A percentile compares a stretch with the other conserved stretches of the same genome.
Conservation (phyloP, 1,284 basidiomycete species). For the Ustilago sp. region DNA sequence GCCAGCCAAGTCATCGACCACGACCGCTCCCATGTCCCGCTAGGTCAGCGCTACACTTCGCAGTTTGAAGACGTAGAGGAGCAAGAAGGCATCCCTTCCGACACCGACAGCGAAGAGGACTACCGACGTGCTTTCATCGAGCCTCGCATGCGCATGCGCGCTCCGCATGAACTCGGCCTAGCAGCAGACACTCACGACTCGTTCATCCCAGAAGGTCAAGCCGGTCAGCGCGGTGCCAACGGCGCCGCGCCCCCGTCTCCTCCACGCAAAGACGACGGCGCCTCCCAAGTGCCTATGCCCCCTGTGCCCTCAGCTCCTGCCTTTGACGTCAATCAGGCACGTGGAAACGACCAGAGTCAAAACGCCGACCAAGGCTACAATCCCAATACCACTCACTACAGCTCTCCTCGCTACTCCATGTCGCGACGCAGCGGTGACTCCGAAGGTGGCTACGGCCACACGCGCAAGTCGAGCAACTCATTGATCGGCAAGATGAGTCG, state of each 20-base stretch:
- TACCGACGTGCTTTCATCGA: constrained; percentile 53
- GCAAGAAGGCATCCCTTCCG: constrained; percentile 48
- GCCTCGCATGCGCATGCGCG: constrained; percentile 46
- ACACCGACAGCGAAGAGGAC: constrained; percentile 56
- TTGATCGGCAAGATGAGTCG: constrained; percentile 63
- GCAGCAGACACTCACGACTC: constrained; percentile 45
- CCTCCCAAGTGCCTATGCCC: constrained; percentile 39
- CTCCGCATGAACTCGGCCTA: constrained; percentile 49
- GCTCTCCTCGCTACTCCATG: constrained; percentile 43
- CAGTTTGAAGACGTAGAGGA: constrained; percentile 60
- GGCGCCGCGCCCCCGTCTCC: constrained; percentile 26
- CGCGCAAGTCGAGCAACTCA: constrained; percentile 51
- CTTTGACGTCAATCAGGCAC: constrained; percentile 52
- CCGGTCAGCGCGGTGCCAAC: constrained; percentile 11
- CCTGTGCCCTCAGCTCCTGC: constrained; percentile 55
- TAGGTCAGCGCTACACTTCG: constrained; percentile 51
- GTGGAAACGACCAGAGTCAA: constrained; percentile 37
- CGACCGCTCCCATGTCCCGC: constrained; percentile 39
- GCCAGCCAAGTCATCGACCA: constrained; percentile 68
- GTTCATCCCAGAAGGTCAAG: constrained; percentile 37
- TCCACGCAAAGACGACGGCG: constrained; percentile 35
- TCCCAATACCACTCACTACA: constrained; percentile 17
- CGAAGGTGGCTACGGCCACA: constrained; percentile 42
- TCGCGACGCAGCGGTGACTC: constrained; percentile 37
- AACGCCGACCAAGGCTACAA: constrained; percentile 32